Conservation (phyloP, 2,329 filamentous ascomycete species). For the Trichothecium sympodiale region DNA sequence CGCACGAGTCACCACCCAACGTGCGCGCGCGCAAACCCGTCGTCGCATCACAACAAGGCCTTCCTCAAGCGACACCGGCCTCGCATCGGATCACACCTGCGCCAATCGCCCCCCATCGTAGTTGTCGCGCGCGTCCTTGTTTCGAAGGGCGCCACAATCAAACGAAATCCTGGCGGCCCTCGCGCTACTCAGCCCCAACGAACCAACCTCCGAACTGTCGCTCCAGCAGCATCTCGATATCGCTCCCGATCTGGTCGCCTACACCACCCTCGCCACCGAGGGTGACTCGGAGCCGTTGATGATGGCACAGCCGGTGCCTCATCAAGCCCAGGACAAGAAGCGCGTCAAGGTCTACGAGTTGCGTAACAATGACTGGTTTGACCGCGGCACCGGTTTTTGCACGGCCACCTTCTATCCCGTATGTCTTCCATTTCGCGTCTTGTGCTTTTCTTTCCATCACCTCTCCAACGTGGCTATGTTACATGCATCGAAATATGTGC, state of each 20-base stretch:
- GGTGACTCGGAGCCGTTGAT: slow-evolving; percentile 51
- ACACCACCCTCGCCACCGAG: slow-evolving; percentile 36
- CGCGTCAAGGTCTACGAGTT: slow-evolving; percentile 99
- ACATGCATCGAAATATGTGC: background rate
- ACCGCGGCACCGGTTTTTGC: slow-evolving; percentile 93
- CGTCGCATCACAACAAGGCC: too few species aligned
- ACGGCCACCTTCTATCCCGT: slow-evolving; percentile 65
- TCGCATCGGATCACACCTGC: slow-evolving; percentile 3
- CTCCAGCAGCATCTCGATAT: slow-evolving; percentile 50
- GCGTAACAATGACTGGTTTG: slow-evolving; percentile 98
- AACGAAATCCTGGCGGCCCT: slow-evolving; percentile 43
- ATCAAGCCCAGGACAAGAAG: slow-evolving; percentile 55
- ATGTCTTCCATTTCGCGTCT: slow-evolving; percentile 23
- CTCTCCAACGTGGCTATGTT: background rate
- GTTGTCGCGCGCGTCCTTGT: slow-evolving; percentile 3
- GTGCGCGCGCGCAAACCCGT: too few species aligned
- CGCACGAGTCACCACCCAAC: too few species aligned
- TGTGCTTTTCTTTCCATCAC: slow-evolving; percentile 6
- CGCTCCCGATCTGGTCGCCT: slow-evolving; percentile 39
- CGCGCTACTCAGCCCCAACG: slow-evolving; percentile 41
- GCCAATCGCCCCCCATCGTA: slow-evolving; percentile 1
- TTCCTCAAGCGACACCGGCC: background rate
- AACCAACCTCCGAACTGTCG: slow-evolving; percentile 39
- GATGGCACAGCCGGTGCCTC: slow-evolving; percentile 63
- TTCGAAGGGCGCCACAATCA: background rate